Evolutionary conservation across 495 filamentous ascomycete genomes (phyloP).

Genomic region (Trichodelitschia bisporula): DNA sequence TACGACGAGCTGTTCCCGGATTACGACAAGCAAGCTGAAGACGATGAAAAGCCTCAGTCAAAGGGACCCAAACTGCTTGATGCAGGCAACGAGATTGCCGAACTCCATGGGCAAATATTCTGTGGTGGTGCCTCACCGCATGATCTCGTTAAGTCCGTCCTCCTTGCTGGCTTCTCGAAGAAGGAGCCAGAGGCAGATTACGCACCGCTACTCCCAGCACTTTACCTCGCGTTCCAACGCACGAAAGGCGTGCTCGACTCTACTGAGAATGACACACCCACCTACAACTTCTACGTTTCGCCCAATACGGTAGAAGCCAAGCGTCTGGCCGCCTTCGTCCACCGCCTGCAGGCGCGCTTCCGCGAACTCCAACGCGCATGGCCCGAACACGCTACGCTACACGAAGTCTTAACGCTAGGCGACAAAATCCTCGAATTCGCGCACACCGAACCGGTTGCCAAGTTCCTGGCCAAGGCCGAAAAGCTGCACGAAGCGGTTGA

Average conservation of each 20-base stretch:
- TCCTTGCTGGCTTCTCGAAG: no score
- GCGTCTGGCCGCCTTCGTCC: slow-evolving; percentile 38
- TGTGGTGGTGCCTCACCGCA: no score
- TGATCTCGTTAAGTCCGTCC: no score
- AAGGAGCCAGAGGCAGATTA: no score
- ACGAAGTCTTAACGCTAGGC: slow-evolving; percentile 50
- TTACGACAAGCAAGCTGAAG: slow-evolving; percentile 31
- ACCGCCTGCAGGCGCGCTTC: slow-evolving; percentile 42
- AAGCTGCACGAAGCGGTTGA: slow-evolving; percentile 58
- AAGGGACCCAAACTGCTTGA: no score
- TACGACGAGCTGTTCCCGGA: slow-evolving; percentile 60
- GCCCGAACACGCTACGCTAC: slow-evolving; percentile 50
- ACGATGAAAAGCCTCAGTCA: no score
- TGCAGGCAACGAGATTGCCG: no score
- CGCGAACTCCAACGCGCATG: slow-evolving; percentile 37
- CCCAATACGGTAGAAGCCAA: slow-evolving; percentile 48
- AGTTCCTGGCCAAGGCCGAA: slow-evolving; percentile 59
- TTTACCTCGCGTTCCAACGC: no score
- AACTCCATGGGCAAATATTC: no score
- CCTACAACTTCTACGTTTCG: slow-evolving; percentile 79
- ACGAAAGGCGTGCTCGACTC: background rate
- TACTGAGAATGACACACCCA: slow-evolving; percentile 11
- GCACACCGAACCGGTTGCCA: slow-evolving; percentile 68
- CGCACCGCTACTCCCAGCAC: no score
- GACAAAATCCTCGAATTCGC: slow-evolving; percentile 46